A percentile compares a stretch with the other conserved stretches of the same genome.
phyloP scores from a whole-genome alignment of 306 rosid genomes.

The Crotalaria pallida region DNA sequence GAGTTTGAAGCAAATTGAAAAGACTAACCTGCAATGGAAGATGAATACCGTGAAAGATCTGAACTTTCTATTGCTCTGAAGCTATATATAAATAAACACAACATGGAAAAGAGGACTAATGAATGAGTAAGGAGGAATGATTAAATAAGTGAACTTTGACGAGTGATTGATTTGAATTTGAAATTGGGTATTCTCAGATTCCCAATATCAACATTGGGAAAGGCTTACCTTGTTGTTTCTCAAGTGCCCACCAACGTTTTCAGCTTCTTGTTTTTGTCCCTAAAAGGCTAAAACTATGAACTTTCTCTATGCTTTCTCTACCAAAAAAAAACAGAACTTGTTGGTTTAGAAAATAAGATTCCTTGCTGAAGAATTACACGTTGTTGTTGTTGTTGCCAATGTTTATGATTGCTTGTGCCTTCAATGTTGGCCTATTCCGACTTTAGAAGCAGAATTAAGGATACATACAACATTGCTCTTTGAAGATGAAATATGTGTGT shows the following conservation, averaged over 20 bases:
- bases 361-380: not conserved
- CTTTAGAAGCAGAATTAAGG: not conserved
- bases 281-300: not conserved
- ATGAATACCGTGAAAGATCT: conserved; percentile 35
- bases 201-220: conserved; percentile 36
- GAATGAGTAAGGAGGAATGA: not conserved
- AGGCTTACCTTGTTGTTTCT: not conserved
- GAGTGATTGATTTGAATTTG: conserved; percentile 21
- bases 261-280: conserved; percentile 8
- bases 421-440: not conserved
- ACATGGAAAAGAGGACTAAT: not conserved
- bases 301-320: not conserved
- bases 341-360: conserved; percentile 3
- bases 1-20: conserved; percentile 7
- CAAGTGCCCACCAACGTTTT: conserved; percentile 28
- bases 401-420: not conserved
- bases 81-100: conserved; percentile 12
- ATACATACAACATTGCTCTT: not conserved
- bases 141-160: conserved; percentile 13
- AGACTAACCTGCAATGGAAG: conserved; percentile 35
- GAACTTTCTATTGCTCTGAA: conserved; percentile 18
- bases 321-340: not conserved
- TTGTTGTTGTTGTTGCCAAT: not conserved
- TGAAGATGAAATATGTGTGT: not conserved
- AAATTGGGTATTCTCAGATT: conserved; percentile 31